Evolutionary conservation across 768 basidiomycete genomes (phyloP), one percentile per base, ranked within the genome.

Genomic region (Lentinula detonsa): DNA sequence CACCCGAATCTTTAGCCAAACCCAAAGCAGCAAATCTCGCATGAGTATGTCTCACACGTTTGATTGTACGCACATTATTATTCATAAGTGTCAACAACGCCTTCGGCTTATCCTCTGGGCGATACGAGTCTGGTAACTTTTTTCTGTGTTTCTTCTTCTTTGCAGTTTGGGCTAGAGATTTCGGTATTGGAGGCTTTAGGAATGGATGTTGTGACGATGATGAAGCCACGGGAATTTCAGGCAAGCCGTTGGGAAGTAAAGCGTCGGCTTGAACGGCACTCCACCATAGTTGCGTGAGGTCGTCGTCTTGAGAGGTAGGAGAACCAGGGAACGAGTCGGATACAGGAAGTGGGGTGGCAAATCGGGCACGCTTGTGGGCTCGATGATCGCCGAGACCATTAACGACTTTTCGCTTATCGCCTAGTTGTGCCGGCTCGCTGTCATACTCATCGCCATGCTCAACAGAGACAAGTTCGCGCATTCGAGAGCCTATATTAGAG

Each of bases 41-140:
- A 68, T 94, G 90, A 0, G 87, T 90, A 63, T 83, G 81, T 57
- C 90, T 78, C 34, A 93, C 81, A 28, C 87, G 81, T 61, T 86
- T 84, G 74, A 93, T 80, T 2, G 88, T 88, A 64, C 79, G 83
- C 61, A 93, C 84, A 67, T 93, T 93, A 56, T 76, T 76, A 69
- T 89, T 91, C 86, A 93, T 91, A 57, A 86, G 66, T 15, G 73
- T 74, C n/a, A 91, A 75, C 18, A 93, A 72, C 1, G 86, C 79
- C 61, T 78, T 81, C 1, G 77, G 70, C 28, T 73, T 69, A n/a
- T 67, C 63, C 46, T 48, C 64, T 48, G 52, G 55, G 54, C 53
- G 43, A 58, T 57, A 53, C 53, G 49, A 34, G 7, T 37, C 31
- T 5, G 42, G 28, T 31, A 16, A 16, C 31, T 40, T 50, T 52